A percentile compares a stretch with the other conserved stretches of the same genome.
These are phyloP conservation scores for Colletotrichum musae DNA, from an alignment of 2,329 filamentous ascomycete species.

Conservation along the genomic window DNA sequence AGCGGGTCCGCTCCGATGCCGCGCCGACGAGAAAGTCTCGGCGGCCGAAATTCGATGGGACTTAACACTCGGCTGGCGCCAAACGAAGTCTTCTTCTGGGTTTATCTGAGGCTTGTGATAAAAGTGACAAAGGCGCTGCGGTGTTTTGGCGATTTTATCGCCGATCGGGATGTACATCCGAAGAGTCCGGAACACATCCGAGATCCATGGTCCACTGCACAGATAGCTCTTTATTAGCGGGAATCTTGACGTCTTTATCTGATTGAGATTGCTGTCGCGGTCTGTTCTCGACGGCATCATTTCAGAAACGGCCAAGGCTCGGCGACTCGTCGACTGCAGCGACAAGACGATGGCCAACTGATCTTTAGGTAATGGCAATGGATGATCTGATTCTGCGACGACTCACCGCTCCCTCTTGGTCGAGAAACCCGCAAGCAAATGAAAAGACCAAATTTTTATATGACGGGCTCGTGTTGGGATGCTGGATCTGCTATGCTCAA, in stretches of 20 bases:
- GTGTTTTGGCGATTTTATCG: not conserved
- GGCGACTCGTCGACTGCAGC: not conserved
- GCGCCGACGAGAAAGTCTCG: slow-evolving; percentile 16
- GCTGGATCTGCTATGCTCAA: no score
- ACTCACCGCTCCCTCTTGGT: not conserved
- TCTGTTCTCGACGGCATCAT: no score
- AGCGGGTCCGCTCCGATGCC: slow-evolving; percentile 23
- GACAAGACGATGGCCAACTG: not conserved
- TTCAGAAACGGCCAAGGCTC: no score
- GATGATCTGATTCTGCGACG: not conserved
- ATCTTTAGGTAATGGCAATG: not conserved
- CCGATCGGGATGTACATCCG: slow-evolving; percentile 11
- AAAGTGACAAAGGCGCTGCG: no score
- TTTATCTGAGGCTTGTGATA: slow-evolving; percentile 6
- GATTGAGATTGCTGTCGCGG: no score
- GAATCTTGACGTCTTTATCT: no score
- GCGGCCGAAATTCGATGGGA: not conserved
- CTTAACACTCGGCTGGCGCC: not conserved
- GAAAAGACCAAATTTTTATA: no score
- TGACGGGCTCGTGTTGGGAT: no score
- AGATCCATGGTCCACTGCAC: not conserved
- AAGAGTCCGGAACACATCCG: slow-evolving; percentile 13
- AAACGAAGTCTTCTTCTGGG: not conserved
- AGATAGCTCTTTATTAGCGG: no score
- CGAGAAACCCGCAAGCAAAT: no score